phyloP scores from a whole-genome alignment of 306 rosid species.

The Castanea sativa region DNA sequence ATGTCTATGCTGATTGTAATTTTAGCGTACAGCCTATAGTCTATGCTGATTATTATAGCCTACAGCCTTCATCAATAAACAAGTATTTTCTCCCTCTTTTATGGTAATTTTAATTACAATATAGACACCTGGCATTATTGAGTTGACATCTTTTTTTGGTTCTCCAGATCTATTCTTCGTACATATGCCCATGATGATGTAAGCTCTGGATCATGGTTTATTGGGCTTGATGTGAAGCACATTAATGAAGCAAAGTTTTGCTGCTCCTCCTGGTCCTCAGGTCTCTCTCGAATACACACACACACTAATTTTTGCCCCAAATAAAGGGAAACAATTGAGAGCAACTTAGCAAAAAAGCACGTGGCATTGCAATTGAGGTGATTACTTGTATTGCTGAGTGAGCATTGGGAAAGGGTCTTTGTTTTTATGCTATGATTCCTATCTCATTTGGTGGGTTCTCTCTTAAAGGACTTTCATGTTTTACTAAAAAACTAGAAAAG shows the following conservation, averaged over 20 bases:
- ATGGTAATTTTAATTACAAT: slow-evolving; percentile 8
- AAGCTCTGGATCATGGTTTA: slow-evolving; percentile 75
- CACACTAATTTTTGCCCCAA: not conserved
- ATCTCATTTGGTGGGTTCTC: not conserved
- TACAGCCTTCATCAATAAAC: slow-evolving; percentile 33
- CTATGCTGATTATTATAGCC: too few relatives aligned
- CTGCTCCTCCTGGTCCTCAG: slow-evolving; percentile 60
- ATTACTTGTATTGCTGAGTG: not conserved
- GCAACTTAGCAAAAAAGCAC: not conserved
- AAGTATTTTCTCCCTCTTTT: slow-evolving; percentile 35
- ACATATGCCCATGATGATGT: slow-evolving; percentile 67
- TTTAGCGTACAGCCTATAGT: slow-evolving; percentile 37
- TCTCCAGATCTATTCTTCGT: slow-evolving; percentile 55
- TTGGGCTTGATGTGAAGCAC: slow-evolving; percentile 65
- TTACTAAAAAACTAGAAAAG: not conserved
- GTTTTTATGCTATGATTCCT: not conserved
- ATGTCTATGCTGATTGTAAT: slow-evolving; percentile 13
- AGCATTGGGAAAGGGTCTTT: not conserved
- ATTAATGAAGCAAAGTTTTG: slow-evolving; percentile 54
- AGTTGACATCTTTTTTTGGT: slow-evolving; percentile 16
- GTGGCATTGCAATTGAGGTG: not conserved
- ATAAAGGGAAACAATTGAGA: not conserved
- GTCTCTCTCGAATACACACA: slow-evolving; percentile 26
- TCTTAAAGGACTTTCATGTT: not conserved
- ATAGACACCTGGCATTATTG: slow-evolving; percentile 8